phyloP scores from a whole-genome alignment of 2,329 filamentous ascomycete genomes.

The Talaromyces amestolkiae region DNA sequence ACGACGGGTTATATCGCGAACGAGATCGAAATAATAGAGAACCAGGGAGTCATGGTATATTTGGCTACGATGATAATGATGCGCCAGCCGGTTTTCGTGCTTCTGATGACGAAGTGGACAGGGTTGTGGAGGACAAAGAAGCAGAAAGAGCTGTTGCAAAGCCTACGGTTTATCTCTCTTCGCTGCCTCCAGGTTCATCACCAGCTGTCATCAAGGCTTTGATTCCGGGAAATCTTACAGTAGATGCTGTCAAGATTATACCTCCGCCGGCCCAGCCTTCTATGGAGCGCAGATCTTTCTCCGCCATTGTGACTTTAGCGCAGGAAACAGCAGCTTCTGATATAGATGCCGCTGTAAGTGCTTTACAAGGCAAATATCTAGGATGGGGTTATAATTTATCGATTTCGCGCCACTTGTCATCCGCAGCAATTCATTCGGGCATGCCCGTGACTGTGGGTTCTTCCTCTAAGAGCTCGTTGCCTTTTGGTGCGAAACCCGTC shows the following conservation, averaged over 20 bases:
- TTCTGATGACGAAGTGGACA: conserved; percentile 47
- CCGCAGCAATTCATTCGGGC: conserved; percentile 62
- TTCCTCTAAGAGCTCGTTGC: conserved; percentile 57
- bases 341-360: conserved; percentile 75
- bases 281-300: conserved; percentile 66
- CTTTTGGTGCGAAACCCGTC: conserved; percentile 74
- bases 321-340: conserved; percentile 78
- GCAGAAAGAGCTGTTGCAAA: conserved; percentile 51
- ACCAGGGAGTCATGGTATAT: conserved; percentile 31
- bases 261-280: conserved; percentile 49
- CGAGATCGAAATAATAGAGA: conserved; percentile 38
- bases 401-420: conserved; percentile 79
- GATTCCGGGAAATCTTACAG: conserved; percentile 55
- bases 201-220: conserved; percentile 50
- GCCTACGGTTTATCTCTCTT: conserved; percentile 55
- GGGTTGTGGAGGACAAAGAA: conserved; percentile 39
- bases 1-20: conserved; percentile 40
- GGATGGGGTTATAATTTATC: conserved; percentile 80
- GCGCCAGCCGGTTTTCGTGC: conserved; percentile 41
- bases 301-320: conserved; percentile 77
- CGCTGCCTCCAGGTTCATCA: conserved; percentile 53
- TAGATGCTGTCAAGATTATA: conserved; percentile 72
- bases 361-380: conserved; percentile 77
- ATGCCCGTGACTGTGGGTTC: conserved; percentile 47
- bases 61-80: conserved; percentile 44